Base-by-base conservation (phyloP, 1,284 basidiomycete genomes). In the Cryptococcus depauperatus region DNA sequence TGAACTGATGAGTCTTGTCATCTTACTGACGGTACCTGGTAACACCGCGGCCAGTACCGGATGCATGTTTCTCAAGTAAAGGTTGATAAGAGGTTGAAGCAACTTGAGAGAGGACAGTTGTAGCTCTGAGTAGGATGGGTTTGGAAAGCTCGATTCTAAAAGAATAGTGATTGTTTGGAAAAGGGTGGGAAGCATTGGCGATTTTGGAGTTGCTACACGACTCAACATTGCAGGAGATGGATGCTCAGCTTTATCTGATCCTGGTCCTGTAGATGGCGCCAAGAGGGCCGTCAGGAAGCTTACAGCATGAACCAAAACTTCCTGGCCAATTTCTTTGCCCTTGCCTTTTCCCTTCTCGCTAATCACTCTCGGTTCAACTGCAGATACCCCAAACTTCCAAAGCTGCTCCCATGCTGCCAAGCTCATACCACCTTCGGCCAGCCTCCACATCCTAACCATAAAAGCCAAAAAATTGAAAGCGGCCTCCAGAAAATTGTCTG, bases 81-180 rank as follows among this genome's bases (percentile, higher is more conserved):
- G 48, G 3, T 62, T 59, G 38, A 90, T 59, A 19, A 91, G 67
- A 16, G 77, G 53, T 18, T 71, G 69, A 1, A 87, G 65, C 8
- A 81, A 65, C n/a, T 77, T 70, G 14, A 93, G 73, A 6, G 84
- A 82, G 1, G 73, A 50, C 9, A 75, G 73, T 60, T 88, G 85
- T 22, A 92, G 71, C 8, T 77, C 62, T 2, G 77, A 63, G 55
- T 82, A 74, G 3, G 71, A 72, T 2, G 84, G 82, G 29, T 74
- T 70, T 0, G 80, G 74, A 4, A 75, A 73, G 1, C 61, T 39
- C 11, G 66, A 54, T 11, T 64, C 68, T 39, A 92, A 72, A 9
- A 90, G 72, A 2, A 81, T 77, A 51, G 85, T 81, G 41, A 93
- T 69, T 2, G 83, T 86, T 66, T 87, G 85, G 10, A 89, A 90